A percentile compares a stretch with the other conserved stretches of the same genome.
phyloP scores from a whole-genome alignment of 164 flowering plant species.

The Chloranthus sessilifolius region DNA sequence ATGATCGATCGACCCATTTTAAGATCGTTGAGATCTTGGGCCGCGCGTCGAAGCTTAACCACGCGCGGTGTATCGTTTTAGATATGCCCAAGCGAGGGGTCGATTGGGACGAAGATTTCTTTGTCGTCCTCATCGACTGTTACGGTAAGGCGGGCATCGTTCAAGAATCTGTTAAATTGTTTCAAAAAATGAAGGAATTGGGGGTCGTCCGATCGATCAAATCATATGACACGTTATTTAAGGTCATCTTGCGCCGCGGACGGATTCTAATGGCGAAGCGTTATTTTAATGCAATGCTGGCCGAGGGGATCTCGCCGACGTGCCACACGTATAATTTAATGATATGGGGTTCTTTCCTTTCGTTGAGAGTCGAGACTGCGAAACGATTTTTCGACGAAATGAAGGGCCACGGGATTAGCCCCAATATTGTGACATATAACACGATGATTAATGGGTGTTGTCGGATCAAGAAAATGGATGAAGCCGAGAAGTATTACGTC shows the following conservation, averaged over 20 bases:
- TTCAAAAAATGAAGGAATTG: conserved; percentile 73
- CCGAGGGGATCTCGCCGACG: conserved; percentile 72
- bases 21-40: conserved; percentile 77
- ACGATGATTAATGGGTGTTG: conserved; percentile 70
- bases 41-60: conserved; percentile 62
- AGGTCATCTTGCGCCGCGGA: conserved; percentile 73
- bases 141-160: conserved; percentile 89
- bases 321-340: conserved; percentile 66
- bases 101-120: conserved; percentile 81
- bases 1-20: conserved; percentile 48
- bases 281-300: conserved; percentile 76
- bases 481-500: conserved; percentile 66
- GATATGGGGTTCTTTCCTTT: conserved; percentile 87
- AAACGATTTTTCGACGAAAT: conserved; percentile 76
- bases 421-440: conserved; percentile 69
- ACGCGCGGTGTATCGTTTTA: conserved; percentile 78
- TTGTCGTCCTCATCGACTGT: conserved; percentile 60
- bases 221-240: conserved; percentile 70
- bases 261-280: conserved; percentile 87
- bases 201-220: conserved; percentile 53
- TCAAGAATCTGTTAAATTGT: conserved; percentile 84
- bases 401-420: conserved; percentile 55
- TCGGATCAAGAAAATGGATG: conserved; percentile 61
- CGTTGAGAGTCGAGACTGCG: conserved; percentile 62
- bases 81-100: conserved; percentile 88